phyloP scores from a whole-genome alignment of 2,329 filamentous ascomycete genomes.

The Coniochaeta sp. region DNA sequence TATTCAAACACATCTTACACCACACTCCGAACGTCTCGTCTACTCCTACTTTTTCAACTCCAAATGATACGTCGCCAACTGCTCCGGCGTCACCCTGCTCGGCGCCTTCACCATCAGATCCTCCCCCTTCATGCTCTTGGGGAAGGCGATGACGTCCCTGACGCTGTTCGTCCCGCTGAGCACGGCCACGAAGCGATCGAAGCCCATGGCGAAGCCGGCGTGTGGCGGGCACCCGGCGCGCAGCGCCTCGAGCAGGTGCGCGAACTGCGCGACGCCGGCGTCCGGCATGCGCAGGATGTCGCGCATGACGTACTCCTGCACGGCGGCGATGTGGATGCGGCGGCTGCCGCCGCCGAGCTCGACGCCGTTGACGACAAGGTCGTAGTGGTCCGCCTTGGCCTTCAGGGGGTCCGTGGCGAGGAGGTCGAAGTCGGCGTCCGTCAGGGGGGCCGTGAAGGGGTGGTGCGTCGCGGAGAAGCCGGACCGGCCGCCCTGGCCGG shows the following conservation, averaged over 20 bases:
- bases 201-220: conserved; percentile 86
- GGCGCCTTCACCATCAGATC: conserved; percentile 79
- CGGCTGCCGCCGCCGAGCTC: conserved; percentile 90
- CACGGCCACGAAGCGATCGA: conserved; percentile 77
- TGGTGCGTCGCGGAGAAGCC: conserved; percentile 88
- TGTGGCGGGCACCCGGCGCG: conserved; percentile 87
- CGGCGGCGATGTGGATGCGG: conserved; percentile 76
- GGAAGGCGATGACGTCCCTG: conserved; percentile 92
- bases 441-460: conserved; percentile 85
- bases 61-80: conserved; percentile 41
- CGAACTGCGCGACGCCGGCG: conserved; percentile 69
- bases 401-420: conserved; percentile 64
- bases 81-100: conserved; percentile 53
- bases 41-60: conserved; percentile 8
- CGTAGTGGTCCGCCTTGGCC: conserved; percentile 83
- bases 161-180: conserved; percentile 72
- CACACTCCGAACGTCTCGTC: background rate
- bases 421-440: conserved; percentile 62
- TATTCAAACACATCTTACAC: too few species aligned
- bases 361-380: conserved; percentile 90
- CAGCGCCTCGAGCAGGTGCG: conserved; percentile 77
- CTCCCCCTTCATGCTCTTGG: conserved; percentile 85
- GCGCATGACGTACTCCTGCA: conserved; percentile 80
- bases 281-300: conserved; percentile 74
- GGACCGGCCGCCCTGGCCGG: conserved; percentile 73